Conservation (phyloP, 768 basidiomycete genomes). For the Leccinellum albellum region DNA sequence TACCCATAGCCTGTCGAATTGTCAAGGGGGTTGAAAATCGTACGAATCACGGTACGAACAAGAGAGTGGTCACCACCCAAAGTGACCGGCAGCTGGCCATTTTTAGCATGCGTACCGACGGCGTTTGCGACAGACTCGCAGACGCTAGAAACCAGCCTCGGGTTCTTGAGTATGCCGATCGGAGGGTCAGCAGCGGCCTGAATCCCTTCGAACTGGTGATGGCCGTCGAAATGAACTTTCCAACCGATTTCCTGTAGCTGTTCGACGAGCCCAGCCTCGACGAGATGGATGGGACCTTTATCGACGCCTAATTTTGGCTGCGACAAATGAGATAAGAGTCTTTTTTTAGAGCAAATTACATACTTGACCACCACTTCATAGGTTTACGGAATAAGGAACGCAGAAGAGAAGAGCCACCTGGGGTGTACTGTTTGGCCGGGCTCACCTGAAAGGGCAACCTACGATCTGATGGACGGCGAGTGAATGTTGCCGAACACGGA, state of each 20-base stretch:
- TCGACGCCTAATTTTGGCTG: constrained; percentile 81
- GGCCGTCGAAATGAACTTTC: constrained; percentile 86
- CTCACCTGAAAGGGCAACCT: constrained; percentile 93
- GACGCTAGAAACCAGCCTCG: constrained; percentile 80
- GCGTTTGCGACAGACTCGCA: constrained; percentile 71
- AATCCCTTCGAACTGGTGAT: constrained; percentile 83
- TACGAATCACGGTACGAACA: constrained; percentile 40
- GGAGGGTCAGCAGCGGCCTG: constrained; percentile 52
- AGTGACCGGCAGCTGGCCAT: constrained; percentile 82
- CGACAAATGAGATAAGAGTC: constrained; percentile 10
- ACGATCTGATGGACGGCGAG: constrained; percentile 57
- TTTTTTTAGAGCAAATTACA: constrained; percentile 2
- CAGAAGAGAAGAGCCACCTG: not conserved
- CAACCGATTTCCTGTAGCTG: constrained; percentile 81
- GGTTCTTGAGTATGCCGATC: constrained; percentile 88
- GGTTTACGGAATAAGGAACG: constrained; percentile 11
- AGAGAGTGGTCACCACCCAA: constrained; percentile 96
- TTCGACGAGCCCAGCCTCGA: constrained; percentile 77
- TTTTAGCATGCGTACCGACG: constrained; percentile 71
- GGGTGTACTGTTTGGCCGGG: constrained; percentile 1
- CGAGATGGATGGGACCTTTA: constrained; percentile 82
- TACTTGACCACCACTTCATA: constrained; percentile 31
- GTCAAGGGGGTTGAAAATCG: constrained; percentile 1
- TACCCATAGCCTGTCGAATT: constrained; percentile 73
- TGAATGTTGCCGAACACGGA: constrained; percentile 4